Base-by-base conservation (phyloP, 2,329 filamentous ascomycete species). In the Ophiostoma populinum region DNA sequence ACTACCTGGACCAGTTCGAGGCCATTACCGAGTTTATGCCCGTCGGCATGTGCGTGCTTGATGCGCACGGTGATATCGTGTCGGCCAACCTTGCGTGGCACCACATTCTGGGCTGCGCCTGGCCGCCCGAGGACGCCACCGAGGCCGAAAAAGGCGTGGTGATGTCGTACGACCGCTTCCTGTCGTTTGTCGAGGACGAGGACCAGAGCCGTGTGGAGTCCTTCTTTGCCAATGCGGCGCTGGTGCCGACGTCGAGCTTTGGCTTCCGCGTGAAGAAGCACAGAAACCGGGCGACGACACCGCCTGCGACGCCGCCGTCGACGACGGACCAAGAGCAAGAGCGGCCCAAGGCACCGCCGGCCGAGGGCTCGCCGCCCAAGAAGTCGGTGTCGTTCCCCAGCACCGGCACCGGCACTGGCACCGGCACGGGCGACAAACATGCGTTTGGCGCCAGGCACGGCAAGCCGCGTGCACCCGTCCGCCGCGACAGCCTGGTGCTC, bases 21-120 rank as follows among this genome's bases (percentile, higher is more conserved):
- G 62, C 70, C 5, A 75, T 83, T 53, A 73, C 77, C 2, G 75
- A 81, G 45, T 75, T 81, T 34, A 73, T 79, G 2, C 79, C 79
- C 0, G 72, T 80, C 1, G 79, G 78, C 13, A 75, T 83, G 55
- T 80, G 75, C 46, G 78, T 83, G 39, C 70, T 74, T 9, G 68
- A 79, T 46, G 59, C 63, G 2, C 57, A 65, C 32, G 78, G 77
- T 10, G 65, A 67, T 25, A 67, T 83, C 38, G 70, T 65, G 1
- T 82, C 77, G 48, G 77, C 75, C 40, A 85, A 85, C 46, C 68
- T 79, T 33, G 70, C 74, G 7, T 83, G 63, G 58, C 59, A 65
- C 44, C 57, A 59, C 25, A 65, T 70, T 24, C 66, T 62, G 1
- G 62, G 63, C 1, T 55, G 58, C 31, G 49, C 57, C 18, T 43